phyloP scores from a whole-genome alignment of 2,329 filamentous ascomycete genomes.

The Thermomyces lanuginosus region DNA sequence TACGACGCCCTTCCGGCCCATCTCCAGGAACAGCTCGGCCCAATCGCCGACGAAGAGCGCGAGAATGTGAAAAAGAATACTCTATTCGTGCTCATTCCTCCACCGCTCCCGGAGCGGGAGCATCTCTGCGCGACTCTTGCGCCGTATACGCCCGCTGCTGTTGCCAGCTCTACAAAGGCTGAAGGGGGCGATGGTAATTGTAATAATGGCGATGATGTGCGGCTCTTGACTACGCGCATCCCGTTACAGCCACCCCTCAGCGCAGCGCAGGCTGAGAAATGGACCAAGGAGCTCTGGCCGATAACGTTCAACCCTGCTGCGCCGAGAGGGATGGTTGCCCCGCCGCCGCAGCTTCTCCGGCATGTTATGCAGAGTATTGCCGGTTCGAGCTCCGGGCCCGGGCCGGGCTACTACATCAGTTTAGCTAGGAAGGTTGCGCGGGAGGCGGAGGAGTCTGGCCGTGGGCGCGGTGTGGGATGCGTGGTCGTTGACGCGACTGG shows the following conservation, averaged over 20 bases:
- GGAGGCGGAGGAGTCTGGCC: conserved; percentile 21
- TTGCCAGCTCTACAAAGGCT: conserved; percentile 4
- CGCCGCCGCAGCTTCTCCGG: conserved; percentile 23
- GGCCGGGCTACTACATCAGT: conserved; percentile 23
- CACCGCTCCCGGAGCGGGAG: conserved; percentile 23
- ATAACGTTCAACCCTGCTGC: conserved; percentile 30
- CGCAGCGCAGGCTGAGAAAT: conserved; percentile 23
- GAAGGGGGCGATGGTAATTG: not conserved
- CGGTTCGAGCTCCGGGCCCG: no score
- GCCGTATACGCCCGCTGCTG: conserved; percentile 16
- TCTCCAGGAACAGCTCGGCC: conserved; percentile 8
- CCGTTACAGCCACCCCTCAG: conserved; percentile 27
- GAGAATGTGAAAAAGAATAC: no score
- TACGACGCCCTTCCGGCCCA: conserved; percentile 18
- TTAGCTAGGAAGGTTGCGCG: conserved; percentile 24
- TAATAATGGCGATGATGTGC: conserved; percentile 2
- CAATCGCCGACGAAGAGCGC: conserved; percentile 8
- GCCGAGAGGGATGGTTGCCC: conserved; percentile 26
- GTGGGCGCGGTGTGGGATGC: conserved; percentile 26
- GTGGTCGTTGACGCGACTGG: conserved; percentile 31
- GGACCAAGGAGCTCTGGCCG: conserved; percentile 28
- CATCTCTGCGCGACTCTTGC: conserved; percentile 19
- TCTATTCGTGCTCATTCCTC: conserved; percentile 27
- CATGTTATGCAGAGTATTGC: conserved; percentile 20
- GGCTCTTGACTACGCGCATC: no score